Evolutionary conservation across 345 rosid genomes (phyloP).

Genomic region (Eucalyptus regnans): DNA sequence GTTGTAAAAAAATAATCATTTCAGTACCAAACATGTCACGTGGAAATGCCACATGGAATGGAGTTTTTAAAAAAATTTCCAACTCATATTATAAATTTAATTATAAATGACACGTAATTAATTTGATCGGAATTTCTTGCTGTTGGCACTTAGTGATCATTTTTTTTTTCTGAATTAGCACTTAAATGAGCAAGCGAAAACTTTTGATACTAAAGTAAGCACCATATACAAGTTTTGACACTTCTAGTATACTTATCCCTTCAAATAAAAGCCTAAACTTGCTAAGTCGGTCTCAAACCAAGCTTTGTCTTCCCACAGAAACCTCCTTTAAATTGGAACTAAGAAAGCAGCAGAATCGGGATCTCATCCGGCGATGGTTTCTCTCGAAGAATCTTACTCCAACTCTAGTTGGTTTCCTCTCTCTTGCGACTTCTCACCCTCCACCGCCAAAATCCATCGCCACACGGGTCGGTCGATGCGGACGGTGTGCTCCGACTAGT

Average conservation of each 20-base stretch:
- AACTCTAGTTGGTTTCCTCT: conserved; percentile 42
- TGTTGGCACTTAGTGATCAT: too few relatives aligned
- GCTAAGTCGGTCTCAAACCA: not conserved
- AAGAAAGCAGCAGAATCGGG: not conserved
- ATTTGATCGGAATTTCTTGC: rapidly evolving
- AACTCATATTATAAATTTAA: too few relatives aligned
- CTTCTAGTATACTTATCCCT: too few relatives aligned
- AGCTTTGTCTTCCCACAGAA: not conserved
- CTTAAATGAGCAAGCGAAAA: too few relatives aligned
- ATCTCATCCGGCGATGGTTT: not conserved
- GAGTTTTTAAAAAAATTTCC: too few relatives aligned
- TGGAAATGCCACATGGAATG: too few relatives aligned
- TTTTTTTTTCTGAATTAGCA: too few relatives aligned
- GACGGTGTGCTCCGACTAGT: conserved; percentile 44
- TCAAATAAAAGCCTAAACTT: too few relatives aligned
- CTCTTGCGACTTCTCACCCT: conserved; percentile 9
- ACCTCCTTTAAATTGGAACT: not conserved
- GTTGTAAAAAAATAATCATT: too few relatives aligned
- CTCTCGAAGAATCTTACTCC: conserved; percentile 40
- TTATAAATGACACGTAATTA: too few relatives aligned
- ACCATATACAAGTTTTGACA: too few relatives aligned
- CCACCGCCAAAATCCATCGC: conserved; percentile 31
- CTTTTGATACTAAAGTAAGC: too few relatives aligned
- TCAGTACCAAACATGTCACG: rapidly evolving
- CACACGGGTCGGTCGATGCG: conserved; percentile 70